phyloP scores from a whole-genome alignment of 352 stramenopile species.

The Pythium aristosporum region DNA sequence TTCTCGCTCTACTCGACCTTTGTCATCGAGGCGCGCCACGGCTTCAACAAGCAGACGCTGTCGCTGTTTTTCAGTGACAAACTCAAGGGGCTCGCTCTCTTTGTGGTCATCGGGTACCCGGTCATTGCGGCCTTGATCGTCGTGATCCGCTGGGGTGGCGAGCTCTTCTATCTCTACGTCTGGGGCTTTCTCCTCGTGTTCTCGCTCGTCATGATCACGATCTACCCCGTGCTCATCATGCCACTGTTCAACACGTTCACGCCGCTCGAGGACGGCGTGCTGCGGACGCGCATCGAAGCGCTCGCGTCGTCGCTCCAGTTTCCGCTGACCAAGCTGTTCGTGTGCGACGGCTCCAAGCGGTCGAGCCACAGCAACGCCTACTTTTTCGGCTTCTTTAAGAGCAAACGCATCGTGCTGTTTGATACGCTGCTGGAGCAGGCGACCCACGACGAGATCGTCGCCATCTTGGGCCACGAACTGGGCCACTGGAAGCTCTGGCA shows the following conservation, averaged over 20 bases:
- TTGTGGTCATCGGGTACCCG: conserved; percentile 73
- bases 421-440: conserved; percentile 96
- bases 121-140: conserved; percentile 61
- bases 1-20: conserved; percentile 95
- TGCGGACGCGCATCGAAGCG: conserved; percentile 92
- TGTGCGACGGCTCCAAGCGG: conserved; percentile 97
- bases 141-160: conserved; percentile 72
- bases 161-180: conserved; percentile 90
- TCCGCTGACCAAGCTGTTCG: conserved; percentile 97
- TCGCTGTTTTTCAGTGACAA: conserved; percentile 95
- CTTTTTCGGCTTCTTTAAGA: conserved; percentile 95
- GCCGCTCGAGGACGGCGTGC: conserved; percentile 78
- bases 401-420: conserved; percentile 97
- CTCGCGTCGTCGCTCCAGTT: conserved; percentile 91
- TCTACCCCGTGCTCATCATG: conserved; percentile 96
- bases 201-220: conserved; percentile 94
- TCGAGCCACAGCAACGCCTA: conserved; percentile 91
- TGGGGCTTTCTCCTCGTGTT: conserved; percentile 95
- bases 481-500: conserved; percentile 97
- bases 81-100: conserved; percentile 91
- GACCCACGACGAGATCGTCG: conserved; percentile 93
- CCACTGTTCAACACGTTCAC: conserved; percentile 98
- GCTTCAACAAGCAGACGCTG: conserved; percentile 98
- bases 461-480: conserved; percentile 95
- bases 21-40: conserved; percentile 94